Conservation (phyloP, 441 rosid genomes). For the Isatis lusitanica region DNA sequence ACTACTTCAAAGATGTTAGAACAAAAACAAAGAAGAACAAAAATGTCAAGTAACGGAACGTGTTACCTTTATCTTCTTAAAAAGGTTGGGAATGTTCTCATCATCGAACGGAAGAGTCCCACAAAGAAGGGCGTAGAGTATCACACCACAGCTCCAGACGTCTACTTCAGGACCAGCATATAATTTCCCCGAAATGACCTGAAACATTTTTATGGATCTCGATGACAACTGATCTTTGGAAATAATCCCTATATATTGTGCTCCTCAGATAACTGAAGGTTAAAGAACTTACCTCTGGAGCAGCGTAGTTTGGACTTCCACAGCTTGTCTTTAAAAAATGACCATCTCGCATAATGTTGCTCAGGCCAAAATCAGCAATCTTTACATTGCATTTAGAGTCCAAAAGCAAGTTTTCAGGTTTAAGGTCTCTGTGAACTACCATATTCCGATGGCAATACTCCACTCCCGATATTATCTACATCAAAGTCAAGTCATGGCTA, state of each 20-base stretch:
- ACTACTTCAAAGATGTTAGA: background rate
- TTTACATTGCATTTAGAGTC: slow-evolving; percentile 89
- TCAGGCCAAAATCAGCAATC: slow-evolving; percentile 97
- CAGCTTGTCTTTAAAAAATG: slow-evolving; percentile 96
- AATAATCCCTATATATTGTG: background rate
- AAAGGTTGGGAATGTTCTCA: slow-evolving; percentile 91
- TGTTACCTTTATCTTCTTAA: slow-evolving; percentile 83
- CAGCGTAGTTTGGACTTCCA: slow-evolving; percentile 98
- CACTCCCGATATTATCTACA: slow-evolving; percentile 90
- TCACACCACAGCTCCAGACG: slow-evolving; percentile 98
- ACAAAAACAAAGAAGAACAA: background rate
- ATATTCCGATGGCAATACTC: slow-evolving; percentile 95
- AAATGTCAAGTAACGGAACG: background rate
- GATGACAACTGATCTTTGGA: background rate
- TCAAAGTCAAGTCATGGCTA: slow-evolving; percentile 26
- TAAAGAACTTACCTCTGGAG: slow-evolving; percentile 77
- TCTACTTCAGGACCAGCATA: slow-evolving; percentile 98
- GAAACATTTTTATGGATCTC: slow-evolving; percentile 16
- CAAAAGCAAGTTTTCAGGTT: slow-evolving; percentile 92
- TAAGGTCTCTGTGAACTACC: slow-evolving; percentile 95
- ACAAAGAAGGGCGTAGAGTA: slow-evolving; percentile 91
- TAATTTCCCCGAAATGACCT: slow-evolving; percentile 90
- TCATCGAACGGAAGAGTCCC: slow-evolving; percentile 97
- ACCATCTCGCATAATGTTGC: slow-evolving; percentile 97
- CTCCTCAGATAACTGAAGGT: background rate